These are phyloP conservation scores for Xerocomus amazonicus DNA, from an alignment of 1,284 basidiomycete genomes.

Conservation along the genomic window DNA sequence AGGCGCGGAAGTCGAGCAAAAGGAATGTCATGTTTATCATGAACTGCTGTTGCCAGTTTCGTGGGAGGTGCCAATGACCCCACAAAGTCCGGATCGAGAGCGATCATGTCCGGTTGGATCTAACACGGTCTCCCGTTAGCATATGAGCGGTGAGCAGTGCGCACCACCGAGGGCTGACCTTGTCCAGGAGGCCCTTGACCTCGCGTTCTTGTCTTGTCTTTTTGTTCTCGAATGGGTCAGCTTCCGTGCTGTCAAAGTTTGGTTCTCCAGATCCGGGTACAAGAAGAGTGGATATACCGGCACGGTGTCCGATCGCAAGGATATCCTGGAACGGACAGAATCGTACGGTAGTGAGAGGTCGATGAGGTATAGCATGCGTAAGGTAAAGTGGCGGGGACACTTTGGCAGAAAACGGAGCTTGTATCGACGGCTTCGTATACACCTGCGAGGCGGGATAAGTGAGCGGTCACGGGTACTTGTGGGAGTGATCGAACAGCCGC, in stretches of 20 bases:
- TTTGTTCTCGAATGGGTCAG: constrained; percentile 92
- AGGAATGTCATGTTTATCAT: constrained; percentile 52
- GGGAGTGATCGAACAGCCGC: constrained; percentile 17
- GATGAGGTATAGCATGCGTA: constrained; percentile 73
- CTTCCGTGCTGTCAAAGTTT: constrained; percentile 91
- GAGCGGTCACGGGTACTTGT: neutral
- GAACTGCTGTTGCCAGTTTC: constrained; percentile 55
- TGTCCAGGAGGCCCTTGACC: constrained; percentile 88
- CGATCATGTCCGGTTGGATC: constrained; percentile 93
- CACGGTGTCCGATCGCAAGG: constrained; percentile 71
- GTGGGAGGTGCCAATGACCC: constrained; percentile 66
- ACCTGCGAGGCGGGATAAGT: constrained; percentile 41
- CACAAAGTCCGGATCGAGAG: constrained; percentile 82
- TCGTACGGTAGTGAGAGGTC: constrained; percentile 62
- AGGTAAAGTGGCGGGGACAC: constrained; percentile 78
- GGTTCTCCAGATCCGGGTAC: constrained; percentile 93
- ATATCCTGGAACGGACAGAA: constrained; percentile 95
- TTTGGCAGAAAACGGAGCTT: constrained; percentile 47
- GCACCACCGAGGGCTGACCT: constrained; percentile 45
- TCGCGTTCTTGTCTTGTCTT: constrained; percentile 85
- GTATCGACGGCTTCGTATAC: constrained; percentile 66
- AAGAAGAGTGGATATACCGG: constrained; percentile 81
- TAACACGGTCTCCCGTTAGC: constrained; percentile 26
- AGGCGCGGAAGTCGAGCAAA: constrained; percentile 71
- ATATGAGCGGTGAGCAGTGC: neutral